Base-by-base conservation (phyloP, 345 rosid species). In the Bruguiera parviflora region DNA sequence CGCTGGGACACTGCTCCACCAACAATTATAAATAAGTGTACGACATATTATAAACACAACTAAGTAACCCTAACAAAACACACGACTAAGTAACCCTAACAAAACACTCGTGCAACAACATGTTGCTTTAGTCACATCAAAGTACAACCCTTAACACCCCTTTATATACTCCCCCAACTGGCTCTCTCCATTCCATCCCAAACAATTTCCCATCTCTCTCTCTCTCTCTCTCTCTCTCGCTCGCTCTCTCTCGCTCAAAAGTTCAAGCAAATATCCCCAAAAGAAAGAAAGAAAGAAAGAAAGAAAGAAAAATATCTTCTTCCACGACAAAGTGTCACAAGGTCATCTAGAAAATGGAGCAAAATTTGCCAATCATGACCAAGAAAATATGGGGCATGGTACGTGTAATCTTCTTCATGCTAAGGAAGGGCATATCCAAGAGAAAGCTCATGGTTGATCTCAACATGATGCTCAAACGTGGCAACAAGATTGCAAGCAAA, bases 391-490 rank as follows among this genome's bases (percentile, higher is more conserved):
- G 90, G 85, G 84, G 74, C 68, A 80, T 86, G 2, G 81, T 87
- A 43, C 92, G 91, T 69, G 84, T 82, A 16, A 78, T 88, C 28
- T 63, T 80, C 75, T 88, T 85, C 89, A 87, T 91, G 95, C 60
- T 88, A 63, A 78, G 87, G 68, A 91, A 83, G 69, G 95, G 91
- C 61, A 67, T 86, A 11, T 80, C 86, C 47, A 88, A 86, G 74
- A 86, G 85, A 27, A 90, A 80, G 55, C 86, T 87, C 74, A 66
- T 89, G 62, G 72, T 87, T 20, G 95, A 91, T 73, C 86, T 91
- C 77, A 86, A 81, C 84, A 63, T 89, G 79, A 71, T 89, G 80
- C 83, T 91, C 64, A 89, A 89, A 68, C 95, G 96, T 2, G 93
- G 97, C 81, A 77, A 77, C 80, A 89, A 91, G 78, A 78, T 85